phyloP scores from a whole-genome alignment of 768 basidiomycete genomes.

The Podaxis sp. region DNA sequence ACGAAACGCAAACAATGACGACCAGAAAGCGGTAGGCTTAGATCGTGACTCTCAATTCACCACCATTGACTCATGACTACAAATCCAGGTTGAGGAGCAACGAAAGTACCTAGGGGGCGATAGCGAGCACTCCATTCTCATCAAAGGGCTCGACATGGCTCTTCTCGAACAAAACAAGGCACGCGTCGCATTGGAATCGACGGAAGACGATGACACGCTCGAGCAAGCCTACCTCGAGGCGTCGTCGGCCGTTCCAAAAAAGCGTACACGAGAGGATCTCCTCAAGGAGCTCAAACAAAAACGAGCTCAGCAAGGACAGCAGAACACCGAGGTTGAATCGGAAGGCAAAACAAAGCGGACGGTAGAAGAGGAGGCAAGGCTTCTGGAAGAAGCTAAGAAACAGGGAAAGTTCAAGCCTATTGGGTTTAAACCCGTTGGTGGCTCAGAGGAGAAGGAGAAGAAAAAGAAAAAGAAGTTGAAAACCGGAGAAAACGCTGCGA shows the following conservation, averaged over 20 bases:
- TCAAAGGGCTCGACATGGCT: slow-evolving; percentile 88
- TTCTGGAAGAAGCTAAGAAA: slow-evolving; percentile 45
- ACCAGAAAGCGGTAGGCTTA: slow-evolving; percentile 55
- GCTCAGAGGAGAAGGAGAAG: slow-evolving; percentile 46
- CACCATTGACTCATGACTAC: slow-evolving; percentile 2
- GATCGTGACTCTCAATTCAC: slow-evolving; percentile 4
- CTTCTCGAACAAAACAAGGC: slow-evolving; percentile 85
- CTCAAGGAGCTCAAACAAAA: slow-evolving; percentile 71
- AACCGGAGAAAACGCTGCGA: slow-evolving; percentile 26
- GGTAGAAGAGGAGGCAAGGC: slow-evolving; percentile 30
- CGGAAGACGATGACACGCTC: slow-evolving; percentile 77
- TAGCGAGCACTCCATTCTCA: slow-evolving; percentile 79
- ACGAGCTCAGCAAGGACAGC: slow-evolving; percentile 32
- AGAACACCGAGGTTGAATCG: slow-evolving; percentile 22
- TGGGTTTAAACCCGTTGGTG: slow-evolving; percentile 67
- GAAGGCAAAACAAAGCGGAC: slow-evolving; percentile 13
- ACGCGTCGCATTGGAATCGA: slow-evolving; percentile 45
- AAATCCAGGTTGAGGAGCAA: slow-evolving; percentile 66
- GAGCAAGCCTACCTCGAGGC: slow-evolving; percentile 70
- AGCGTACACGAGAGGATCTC: slow-evolving; percentile 79
- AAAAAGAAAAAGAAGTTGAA: slow-evolving; percentile 62
- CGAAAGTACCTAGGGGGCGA: slow-evolving; percentile 83
- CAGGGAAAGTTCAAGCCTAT: slow-evolving; percentile 56
- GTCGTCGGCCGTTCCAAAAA: slow-evolving; percentile 41
- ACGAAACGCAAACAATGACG: slow-evolving; percentile 52